Base-by-base conservation (phyloP, 1,284 basidiomycete genomes). In the Sporisorium exsertum region DNA sequence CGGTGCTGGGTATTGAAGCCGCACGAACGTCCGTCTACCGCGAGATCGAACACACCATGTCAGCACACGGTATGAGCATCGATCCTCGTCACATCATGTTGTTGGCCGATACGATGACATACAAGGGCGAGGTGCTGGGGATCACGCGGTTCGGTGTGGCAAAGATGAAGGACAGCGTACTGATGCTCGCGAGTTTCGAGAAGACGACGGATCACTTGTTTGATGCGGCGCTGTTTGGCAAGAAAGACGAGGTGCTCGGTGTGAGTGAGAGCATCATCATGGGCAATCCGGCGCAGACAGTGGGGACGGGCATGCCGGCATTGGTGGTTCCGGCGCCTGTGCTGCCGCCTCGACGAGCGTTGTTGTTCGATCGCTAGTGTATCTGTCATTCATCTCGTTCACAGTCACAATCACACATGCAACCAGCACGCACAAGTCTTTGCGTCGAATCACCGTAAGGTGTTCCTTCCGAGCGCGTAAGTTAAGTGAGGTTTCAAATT, bases 141-240 rank as follows among this genome's bases (percentile, higher is more conserved):
- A 99, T 99, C 86, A 99, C 97, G 10, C 92, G 97, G 24, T 99
- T 99, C 87, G 97, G 97, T 86, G 96, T 99, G n/a, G 94, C 96
- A 26, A 99, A 99, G 88, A 99, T 99, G 94, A 99, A 99, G 87
- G 97, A 99, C 87, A 97, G 94, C 81, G 95, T 98, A 20, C 90
- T 99, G 80, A 99, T 99, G 97, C 88, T 99, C 82, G 97, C 97
- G 12, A 97, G 94, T 33, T 99, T 99, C 86, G 97, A 99, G 87
- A 99, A 99, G 88, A 99, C 97, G 29, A 99, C 97, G 13, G 97
- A 99, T 87, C 97, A 99, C 86, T 87, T 99, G 72, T 99, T 99
- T 87, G 95, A 99, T 83, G 97, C 97, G 1, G 93, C 97, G 5
- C 92, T 97, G 10, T 97, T 92, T 86, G 94, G 95, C 20, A 98